phyloP scores from a whole-genome alignment of 2,329 filamentous ascomycete genomes.

The Monilinia fructicola region DNA sequence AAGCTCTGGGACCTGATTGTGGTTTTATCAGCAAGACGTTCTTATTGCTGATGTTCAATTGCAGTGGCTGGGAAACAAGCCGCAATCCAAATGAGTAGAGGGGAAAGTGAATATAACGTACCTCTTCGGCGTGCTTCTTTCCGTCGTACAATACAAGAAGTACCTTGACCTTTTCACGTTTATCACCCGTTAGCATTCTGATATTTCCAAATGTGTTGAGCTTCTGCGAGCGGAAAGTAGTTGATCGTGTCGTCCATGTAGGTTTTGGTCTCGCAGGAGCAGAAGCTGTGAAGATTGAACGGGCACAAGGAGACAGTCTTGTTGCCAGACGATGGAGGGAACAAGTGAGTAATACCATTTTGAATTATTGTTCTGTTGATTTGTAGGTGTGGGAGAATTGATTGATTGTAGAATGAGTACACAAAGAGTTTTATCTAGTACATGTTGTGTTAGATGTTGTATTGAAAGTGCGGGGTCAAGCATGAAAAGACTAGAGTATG shows the following conservation, averaged over 20 bases:
- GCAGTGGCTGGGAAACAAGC: constrained; percentile 22
- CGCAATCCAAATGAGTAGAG: constrained; percentile 21
- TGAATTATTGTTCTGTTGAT: constrained; percentile 39
- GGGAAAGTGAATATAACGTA: constrained; percentile 27
- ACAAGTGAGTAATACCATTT: constrained; percentile 48
- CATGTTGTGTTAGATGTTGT: constrained; percentile 2
- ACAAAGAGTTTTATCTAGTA: constrained; percentile 13
- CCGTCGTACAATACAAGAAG: constrained; percentile 90
- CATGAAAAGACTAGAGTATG: not conserved
- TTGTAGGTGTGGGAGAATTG: not conserved
- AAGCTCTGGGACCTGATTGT: constrained; percentile 66
- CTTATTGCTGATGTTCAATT: constrained; percentile 13
- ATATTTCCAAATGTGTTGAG: constrained; percentile 33
- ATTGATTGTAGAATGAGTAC: constrained; percentile 2
- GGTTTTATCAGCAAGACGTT: constrained; percentile 14
- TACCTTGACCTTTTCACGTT: constrained; percentile 76
- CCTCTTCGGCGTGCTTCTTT: constrained; percentile 82
- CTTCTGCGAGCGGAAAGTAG: constrained; percentile 10
- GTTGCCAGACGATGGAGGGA: constrained; percentile 36
- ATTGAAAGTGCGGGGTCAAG: constrained; percentile 11
- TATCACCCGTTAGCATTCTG: constrained; percentile 39
- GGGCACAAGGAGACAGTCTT: constrained; percentile 25
- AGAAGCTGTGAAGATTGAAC: constrained; percentile 28
- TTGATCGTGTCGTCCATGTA: constrained; percentile 14
- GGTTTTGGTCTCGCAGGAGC: constrained; percentile 31